phyloP scores from a whole-genome alignment of 176 grass and related monocot genomes.

The Aegilops speltoides region DNA sequence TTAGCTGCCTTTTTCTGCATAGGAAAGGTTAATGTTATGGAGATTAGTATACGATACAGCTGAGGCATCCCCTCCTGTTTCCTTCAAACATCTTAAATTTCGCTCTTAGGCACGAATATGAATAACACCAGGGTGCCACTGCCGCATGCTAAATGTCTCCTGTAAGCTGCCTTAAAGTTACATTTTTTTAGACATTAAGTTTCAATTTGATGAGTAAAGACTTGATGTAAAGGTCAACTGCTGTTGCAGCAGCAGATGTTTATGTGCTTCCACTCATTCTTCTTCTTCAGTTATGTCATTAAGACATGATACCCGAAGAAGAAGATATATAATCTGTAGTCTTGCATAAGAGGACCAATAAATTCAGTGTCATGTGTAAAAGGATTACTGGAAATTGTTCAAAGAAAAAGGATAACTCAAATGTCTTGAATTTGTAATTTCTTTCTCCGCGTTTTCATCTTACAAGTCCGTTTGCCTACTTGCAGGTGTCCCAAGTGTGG shows the following conservation, averaged over 20 bases:
- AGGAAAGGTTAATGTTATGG: not conserved
- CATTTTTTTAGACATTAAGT: not conserved
- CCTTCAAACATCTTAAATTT: not conserved
- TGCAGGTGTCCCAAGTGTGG: not conserved
- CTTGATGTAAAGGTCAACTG: not conserved
- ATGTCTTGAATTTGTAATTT: not conserved
- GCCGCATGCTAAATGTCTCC: not conserved
- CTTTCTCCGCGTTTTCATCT: not conserved
- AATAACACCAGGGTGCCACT: not conserved
- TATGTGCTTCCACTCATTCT: not conserved
- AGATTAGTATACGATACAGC: not conserved
- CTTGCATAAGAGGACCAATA: too few species aligned
- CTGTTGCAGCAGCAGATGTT: not conserved
- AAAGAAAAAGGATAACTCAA: not conserved
- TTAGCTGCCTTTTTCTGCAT: not conserved
- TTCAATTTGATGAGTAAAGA: not conserved
- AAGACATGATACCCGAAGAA: too few species aligned
- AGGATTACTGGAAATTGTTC: not conserved
- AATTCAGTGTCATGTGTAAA: too few species aligned
- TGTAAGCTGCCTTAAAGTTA: not conserved
- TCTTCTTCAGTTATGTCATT: too few species aligned
- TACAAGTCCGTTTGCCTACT: not conserved
- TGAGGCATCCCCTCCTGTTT: not conserved
- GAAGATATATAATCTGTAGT: too few species aligned
- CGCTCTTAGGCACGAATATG: not conserved